A percentile compares a stretch with the other conserved stretches of the same genome.
Conservation (phyloP, 371 early-diverging fungal genomes). For the Mortierella sp. region DNA sequence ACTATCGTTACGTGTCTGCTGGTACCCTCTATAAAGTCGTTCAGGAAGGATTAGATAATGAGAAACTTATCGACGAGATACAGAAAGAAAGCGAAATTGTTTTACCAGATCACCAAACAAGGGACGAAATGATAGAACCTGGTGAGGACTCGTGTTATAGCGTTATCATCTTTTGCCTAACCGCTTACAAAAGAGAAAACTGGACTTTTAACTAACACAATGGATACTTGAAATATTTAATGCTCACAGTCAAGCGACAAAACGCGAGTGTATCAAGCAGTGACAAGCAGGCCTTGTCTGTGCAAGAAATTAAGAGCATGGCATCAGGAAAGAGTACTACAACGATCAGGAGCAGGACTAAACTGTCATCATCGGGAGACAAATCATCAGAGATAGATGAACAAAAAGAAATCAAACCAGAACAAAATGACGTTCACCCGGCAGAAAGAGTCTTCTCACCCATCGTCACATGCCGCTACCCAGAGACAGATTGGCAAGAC, state of each 20-base stretch:
- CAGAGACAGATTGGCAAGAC: conserved; percentile 48
- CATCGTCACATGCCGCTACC: conserved; percentile 41
- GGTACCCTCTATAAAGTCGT: conserved; percentile 33
- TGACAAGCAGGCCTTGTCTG: conserved; percentile 11
- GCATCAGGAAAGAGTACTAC: conserved; percentile 19
- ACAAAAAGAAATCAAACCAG: neutral
- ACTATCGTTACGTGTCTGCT: conserved; percentile 41
- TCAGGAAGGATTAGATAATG: conserved; percentile 34
- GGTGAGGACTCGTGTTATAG: conserved; percentile 15
- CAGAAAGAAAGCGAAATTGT: conserved; percentile 5
- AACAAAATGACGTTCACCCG: conserved; percentile 16
- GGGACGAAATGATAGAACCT: neutral
- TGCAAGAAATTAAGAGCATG: conserved; percentile 20
- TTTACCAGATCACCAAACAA: neutral
- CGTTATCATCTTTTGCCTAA: neutral
- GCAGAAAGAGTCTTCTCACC: conserved; percentile 35
- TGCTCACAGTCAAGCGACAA: neutral
- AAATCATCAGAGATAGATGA: neutral
- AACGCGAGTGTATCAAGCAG: neutral
- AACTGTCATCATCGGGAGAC: conserved; percentile 3
- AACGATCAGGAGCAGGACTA: conserved; percentile 25
- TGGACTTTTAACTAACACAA: neutral
- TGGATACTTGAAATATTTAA: neutral
- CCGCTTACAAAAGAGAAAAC: neutral
- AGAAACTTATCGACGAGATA: conserved; percentile 8